Conservation (phyloP, 257 asterid species). For the Nicotiana benthamiana region DNA sequence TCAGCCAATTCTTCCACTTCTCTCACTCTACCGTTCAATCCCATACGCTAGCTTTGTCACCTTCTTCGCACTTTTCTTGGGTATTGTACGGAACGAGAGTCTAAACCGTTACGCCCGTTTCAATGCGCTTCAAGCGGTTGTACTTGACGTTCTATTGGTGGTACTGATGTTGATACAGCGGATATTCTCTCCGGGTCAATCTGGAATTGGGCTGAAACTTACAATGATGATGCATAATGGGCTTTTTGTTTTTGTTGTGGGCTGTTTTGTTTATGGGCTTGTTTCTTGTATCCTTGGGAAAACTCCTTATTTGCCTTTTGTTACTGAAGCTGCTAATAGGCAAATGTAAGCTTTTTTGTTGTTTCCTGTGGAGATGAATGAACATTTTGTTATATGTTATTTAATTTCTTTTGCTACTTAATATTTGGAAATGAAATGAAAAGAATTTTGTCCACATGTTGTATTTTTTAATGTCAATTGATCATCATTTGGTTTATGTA, state of each 20-base stretch:
- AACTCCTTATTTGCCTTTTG: constrained; percentile 80
- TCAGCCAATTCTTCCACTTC: constrained; percentile 68
- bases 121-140: constrained; percentile 84
- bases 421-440: background rate
- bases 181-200: constrained; percentile 59
- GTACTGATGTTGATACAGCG: constrained; percentile 71
- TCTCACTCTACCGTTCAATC: constrained; percentile 70
- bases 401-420: background rate
- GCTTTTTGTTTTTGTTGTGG: constrained; percentile 54
- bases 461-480: background rate
- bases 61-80: constrained; percentile 77
- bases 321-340: constrained; percentile 72
- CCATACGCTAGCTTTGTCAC: constrained; percentile 84
- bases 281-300: constrained; percentile 61
- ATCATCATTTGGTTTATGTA: too few species aligned
- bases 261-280: constrained; percentile 69
- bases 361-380: background rate
- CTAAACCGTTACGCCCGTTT: constrained; percentile 68
- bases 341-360: background rate
- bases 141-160: constrained; percentile 72
- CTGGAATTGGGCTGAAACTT: constrained; percentile 52
- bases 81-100: constrained; percentile 56
- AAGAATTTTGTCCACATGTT: background rate
- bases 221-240: constrained; percentile 63
- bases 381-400: background rate